Evolutionary conservation across 1,139 yeast species (phyloP).

Genomic region (Suhomyces bribrorum): DNA sequence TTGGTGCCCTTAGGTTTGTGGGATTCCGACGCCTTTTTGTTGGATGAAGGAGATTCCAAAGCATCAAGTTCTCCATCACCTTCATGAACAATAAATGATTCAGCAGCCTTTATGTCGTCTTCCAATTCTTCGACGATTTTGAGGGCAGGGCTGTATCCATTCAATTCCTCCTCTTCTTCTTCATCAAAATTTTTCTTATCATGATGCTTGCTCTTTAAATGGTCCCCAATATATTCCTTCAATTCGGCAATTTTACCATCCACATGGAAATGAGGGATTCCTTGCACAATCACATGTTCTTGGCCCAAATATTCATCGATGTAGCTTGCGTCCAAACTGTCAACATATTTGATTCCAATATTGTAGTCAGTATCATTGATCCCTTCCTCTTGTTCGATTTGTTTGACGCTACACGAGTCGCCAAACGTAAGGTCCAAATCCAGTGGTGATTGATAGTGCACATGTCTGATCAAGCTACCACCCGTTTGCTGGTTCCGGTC

Average conservation of each 20-base stretch:
- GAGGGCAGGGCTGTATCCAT: conserved; percentile 7
- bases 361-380: conserved; percentile 9
- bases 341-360: conserved; percentile 29
- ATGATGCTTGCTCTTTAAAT: conserved; percentile 6
- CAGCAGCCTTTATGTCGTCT: conserved; percentile 36
- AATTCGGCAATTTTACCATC: conserved; percentile 21
- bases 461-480: conserved; percentile 29
- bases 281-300: conserved; percentile 29
- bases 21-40: conserved; percentile 7
- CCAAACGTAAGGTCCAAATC: conserved; percentile 26
- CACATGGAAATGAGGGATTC: conserved; percentile 30
- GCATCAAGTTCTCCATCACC: conserved; percentile 27
- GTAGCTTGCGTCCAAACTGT: conserved; percentile 19
- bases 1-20: conserved; percentile 6
- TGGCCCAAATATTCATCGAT: conserved; percentile 21
- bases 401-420: conserved; percentile 16
- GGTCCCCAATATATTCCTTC: conserved; percentile 24
- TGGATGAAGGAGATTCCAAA: conserved; percentile 15
- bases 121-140: conserved; percentile 32
- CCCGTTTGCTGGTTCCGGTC: conserved; percentile 3
- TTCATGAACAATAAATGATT: conserved; percentile 33
- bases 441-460: conserved; percentile 28
- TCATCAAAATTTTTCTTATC: conserved; percentile 15
- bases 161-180: conserved; percentile 13
- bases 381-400: conserved; percentile 10